phyloP scores from a whole-genome alignment of 805 yeast species.

The Lipomyces anomalus region DNA sequence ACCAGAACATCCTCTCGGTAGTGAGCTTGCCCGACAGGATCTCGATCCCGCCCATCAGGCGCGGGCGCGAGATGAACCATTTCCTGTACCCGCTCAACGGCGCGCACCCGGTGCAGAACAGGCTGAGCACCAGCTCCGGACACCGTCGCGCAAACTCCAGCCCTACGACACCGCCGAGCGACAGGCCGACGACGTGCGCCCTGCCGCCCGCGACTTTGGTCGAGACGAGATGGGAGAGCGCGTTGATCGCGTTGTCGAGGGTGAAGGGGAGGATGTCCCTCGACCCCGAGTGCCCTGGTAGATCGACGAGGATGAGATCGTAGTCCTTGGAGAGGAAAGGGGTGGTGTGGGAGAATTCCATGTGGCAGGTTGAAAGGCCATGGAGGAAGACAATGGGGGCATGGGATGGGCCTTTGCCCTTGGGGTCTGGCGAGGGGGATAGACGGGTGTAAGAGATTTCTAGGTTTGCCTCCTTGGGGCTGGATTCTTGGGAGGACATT shows the following conservation, averaged over 20 bases:
- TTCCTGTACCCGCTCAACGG: background rate
- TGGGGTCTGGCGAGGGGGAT: slow-evolving; percentile 1
- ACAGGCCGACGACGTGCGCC: slow-evolving; percentile 2
- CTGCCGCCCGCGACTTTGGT: background rate
- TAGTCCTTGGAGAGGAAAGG: slow-evolving; percentile 2
- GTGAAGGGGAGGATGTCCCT: background rate
- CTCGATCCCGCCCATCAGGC: background rate
- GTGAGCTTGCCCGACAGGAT: background rate
- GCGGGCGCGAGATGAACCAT: background rate
- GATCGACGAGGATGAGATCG: background rate
- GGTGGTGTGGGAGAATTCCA: background rate
- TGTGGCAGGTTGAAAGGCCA: slow-evolving; percentile 1
- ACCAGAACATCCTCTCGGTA: background rate
- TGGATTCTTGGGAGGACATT: no score
- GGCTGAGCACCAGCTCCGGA: background rate
- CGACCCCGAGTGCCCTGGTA: slow-evolving; percentile 1
- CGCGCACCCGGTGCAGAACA: background rate
- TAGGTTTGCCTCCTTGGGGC: no score
- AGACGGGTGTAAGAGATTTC: no score
- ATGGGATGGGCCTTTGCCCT: background rate
- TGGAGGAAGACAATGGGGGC: slow-evolving; percentile 2
- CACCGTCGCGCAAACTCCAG: background rate
- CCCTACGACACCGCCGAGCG: slow-evolving; percentile 1
- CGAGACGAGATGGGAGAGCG: background rate
- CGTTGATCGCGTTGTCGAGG: background rate